These are phyloP conservation scores for Daldinia grandis DNA, from an alignment of 495 filamentous ascomycete genomes.

Conservation along the genomic window DNA sequence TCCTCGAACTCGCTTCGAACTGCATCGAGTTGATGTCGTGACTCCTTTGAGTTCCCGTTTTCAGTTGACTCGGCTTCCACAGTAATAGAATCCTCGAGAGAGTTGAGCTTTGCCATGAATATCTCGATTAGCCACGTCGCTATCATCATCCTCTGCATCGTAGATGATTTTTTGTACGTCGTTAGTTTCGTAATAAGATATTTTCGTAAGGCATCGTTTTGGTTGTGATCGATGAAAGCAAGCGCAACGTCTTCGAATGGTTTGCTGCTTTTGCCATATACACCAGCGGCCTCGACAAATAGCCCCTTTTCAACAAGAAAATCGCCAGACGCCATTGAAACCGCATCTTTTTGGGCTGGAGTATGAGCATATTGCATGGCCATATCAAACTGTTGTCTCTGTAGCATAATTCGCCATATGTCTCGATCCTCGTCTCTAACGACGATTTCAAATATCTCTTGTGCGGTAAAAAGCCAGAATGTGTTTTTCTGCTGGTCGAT, in stretches of 20 bases:
- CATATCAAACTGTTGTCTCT: conserved; percentile 83
- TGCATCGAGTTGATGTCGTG: conserved; percentile 72
- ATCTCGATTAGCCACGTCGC: conserved; percentile 94
- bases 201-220: conserved; percentile 89
- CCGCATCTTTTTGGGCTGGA: conserved; percentile 81
- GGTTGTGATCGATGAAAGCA: conserved; percentile 84
- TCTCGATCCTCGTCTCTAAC: conserved; percentile 90
- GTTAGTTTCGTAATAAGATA: conserved; percentile 87
- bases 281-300: conserved; percentile 82
- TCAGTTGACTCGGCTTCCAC: conserved; percentile 86
- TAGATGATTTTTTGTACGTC: conserved; percentile 79
- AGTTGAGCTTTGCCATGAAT: conserved; percentile 97
- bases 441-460: conserved; percentile 92
- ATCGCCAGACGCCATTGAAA: conserved; percentile 90
- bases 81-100: conserved; percentile 90
- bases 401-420: conserved; percentile 90
- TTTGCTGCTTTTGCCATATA: conserved; percentile 96
- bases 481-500: conserved; percentile 93
- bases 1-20: conserved; percentile 84
- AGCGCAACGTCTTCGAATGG: conserved; percentile 95
- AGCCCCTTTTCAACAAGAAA: conserved; percentile 80
- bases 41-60: conserved; percentile 71
- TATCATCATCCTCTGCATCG: conserved; percentile 96
- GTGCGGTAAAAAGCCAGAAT: conserved; percentile 91
- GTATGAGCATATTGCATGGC: conserved; percentile 82